Evolutionary conservation across 106 monocot species (phyloP).

Genomic region (Dioscorea alata): DNA sequence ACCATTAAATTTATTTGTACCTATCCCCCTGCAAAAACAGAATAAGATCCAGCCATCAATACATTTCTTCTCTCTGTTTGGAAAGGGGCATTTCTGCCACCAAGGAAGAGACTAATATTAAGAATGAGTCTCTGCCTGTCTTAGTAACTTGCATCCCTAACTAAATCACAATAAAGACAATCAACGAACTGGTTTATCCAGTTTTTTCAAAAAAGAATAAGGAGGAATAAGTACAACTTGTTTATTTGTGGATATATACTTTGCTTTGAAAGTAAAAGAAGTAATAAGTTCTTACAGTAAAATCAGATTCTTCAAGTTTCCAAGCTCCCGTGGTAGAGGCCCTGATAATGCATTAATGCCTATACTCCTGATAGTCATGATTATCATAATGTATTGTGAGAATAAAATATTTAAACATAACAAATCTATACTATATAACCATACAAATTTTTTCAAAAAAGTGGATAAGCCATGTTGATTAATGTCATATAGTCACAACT

Average conservation of each 20-base stretch:
- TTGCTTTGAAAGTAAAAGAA: background rate
- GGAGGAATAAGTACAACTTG: background rate
- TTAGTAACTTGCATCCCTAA: background rate
- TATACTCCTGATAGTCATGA: conserved; percentile 7
- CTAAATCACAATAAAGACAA: background rate
- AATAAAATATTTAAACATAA: no score
- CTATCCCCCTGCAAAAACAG: conserved; percentile 15
- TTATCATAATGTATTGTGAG: background rate
- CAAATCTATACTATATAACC: no score
- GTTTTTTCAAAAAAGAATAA: no score
- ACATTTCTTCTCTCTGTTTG: background rate
- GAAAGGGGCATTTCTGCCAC: background rate
- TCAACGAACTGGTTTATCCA: no score
- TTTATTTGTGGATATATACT: no score
- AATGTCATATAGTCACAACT: background rate
- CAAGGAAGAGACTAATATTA: background rate
- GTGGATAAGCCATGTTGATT: no score
- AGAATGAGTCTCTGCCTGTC: background rate
- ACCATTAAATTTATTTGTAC: conserved; percentile 26
- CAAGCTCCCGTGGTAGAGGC: conserved; percentile 36
- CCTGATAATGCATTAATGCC: conserved; percentile 38
- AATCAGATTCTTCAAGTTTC: conserved; percentile 21
- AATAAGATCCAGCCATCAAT: conserved; percentile 2
- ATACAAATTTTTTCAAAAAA: no score
- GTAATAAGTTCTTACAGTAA: conserved; percentile 17